phyloP scores from a whole-genome alignment of 2,329 filamentous ascomycete species.

The Aspergillus spinulosporus region DNA sequence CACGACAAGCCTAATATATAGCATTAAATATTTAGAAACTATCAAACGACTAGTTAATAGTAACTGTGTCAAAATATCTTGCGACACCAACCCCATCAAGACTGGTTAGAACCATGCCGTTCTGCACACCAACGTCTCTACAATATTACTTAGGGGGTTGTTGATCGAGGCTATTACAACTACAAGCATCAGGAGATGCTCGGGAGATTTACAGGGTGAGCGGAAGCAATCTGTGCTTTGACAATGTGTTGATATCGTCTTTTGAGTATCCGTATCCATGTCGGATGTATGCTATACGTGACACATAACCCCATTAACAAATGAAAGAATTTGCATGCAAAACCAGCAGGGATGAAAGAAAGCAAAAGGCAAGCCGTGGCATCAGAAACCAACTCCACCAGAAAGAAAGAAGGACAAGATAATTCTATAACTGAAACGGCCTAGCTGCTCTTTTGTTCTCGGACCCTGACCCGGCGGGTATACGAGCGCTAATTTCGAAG shows the following conservation, averaged over 20 bases:
- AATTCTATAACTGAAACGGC: slow-evolving; percentile 32
- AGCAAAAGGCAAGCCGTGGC: slow-evolving; percentile 27
- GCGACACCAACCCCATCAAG: too few species aligned
- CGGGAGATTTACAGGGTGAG: too few species aligned
- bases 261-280: neutral
- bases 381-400: slow-evolving; percentile 22
- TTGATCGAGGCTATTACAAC: too few species aligned
- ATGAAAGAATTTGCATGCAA: slow-evolving; percentile 28
- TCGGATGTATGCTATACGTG: slow-evolving; percentile 30
- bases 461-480: slow-evolving; percentile 42
- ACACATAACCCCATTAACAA: slow-evolving; percentile 30
- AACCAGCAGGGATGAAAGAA: slow-evolving; percentile 27
- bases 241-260: neutral
- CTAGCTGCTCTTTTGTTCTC: slow-evolving; percentile 36
- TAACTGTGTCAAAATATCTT: too few species aligned
- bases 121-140: too few species aligned
- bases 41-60: too few species aligned
- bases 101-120: too few species aligned
- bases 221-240: too few species aligned
- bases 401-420: slow-evolving; percentile 24
- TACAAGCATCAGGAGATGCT: too few species aligned
- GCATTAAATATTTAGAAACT: too few species aligned
- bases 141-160: too few species aligned
- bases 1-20: too few species aligned
- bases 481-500: slow-evolving; percentile 40